phyloP scores from a whole-genome alignment of 208 protist genomes.

The Trypanosoma brucei region DNA sequence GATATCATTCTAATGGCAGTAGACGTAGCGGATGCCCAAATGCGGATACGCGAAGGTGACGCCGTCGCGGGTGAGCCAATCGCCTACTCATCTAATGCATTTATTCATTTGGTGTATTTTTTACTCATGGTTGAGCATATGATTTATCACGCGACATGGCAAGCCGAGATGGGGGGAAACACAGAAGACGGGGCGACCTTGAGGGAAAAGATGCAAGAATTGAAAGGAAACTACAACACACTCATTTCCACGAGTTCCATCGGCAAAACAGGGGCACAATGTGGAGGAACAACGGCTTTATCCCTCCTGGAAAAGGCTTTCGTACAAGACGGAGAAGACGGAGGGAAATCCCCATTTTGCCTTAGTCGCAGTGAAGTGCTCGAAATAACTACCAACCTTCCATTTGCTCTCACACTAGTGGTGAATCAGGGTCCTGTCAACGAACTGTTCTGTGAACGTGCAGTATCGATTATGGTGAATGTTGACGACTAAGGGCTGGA shows the following conservation, averaged over 20 bases:
- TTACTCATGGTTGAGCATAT: slow-evolving; percentile 70
- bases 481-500: background rate
- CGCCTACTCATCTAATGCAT: slow-evolving; percentile 45
- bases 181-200: background rate
- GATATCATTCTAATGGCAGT: slow-evolving; percentile 18
- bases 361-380: slow-evolving; percentile 28
- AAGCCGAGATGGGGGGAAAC: slow-evolving; percentile 13
- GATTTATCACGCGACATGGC: slow-evolving; percentile 47
- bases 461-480: slow-evolving; percentile 47
- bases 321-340: background rate
- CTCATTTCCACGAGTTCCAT: slow-evolving; percentile 19
- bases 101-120: slow-evolving; percentile 56
- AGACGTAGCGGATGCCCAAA: slow-evolving; percentile 18
- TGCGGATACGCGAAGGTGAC: background rate
- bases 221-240: slow-evolving; percentile 38
- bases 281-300: slow-evolving; percentile 26
- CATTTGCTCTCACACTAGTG: slow-evolving; percentile 80
- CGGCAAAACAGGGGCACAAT: background rate
- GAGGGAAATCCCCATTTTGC: background rate
- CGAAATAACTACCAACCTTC: slow-evolving; percentile 83
- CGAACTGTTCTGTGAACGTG: slow-evolving; percentile 67
- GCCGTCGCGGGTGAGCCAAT: slow-evolving; percentile 2
- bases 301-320: slow-evolving; percentile 26
- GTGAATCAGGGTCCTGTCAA: slow-evolving; percentile 74
- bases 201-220: slow-evolving; percentile 16